phyloP scores from a whole-genome alignment of 176 grass and related monocot genomes.

The Oryza punctata region DNA sequence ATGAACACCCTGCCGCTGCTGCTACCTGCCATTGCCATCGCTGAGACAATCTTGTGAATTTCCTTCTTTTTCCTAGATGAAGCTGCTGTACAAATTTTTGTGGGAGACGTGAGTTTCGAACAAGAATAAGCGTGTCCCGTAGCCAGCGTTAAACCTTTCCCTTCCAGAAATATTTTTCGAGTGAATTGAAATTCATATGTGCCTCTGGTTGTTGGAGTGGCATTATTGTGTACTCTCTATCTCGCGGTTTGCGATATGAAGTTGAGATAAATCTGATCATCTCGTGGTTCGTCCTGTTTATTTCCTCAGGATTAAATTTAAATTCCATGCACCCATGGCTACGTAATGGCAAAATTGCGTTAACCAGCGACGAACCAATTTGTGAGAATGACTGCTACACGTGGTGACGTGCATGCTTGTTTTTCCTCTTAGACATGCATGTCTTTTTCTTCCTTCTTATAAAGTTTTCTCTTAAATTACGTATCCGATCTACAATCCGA shows the following conservation, averaged over 20 bases:
- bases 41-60: conserved; percentile 23
- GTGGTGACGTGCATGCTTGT: too few relatives aligned
- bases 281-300: not conserved
- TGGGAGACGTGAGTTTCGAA: conserved; percentile 29
- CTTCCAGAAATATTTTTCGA: not conserved
- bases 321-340: too few relatives aligned
- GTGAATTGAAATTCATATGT: conserved; percentile 20
- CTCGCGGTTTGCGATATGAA: not conserved
- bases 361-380: too few relatives aligned
- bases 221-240: not conserved
- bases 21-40: not conserved
- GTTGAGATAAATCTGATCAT: not conserved
- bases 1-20: not conserved
- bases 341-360: too few relatives aligned
- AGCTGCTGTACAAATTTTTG: conserved; percentile 44
- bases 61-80: conserved; percentile 13
- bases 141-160: not conserved
- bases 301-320: too few relatives aligned
- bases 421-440: too few relatives aligned
- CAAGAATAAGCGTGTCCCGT: conserved; percentile 24
- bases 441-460: too few relatives aligned
- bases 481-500: too few relatives aligned
- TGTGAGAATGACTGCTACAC: too few relatives aligned
- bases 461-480: too few relatives aligned
- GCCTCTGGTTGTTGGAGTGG: not conserved